These are phyloP conservation scores for Annona cherimola DNA, from an alignment of 164 flowering plant genomes.

Conservation along the genomic window DNA sequence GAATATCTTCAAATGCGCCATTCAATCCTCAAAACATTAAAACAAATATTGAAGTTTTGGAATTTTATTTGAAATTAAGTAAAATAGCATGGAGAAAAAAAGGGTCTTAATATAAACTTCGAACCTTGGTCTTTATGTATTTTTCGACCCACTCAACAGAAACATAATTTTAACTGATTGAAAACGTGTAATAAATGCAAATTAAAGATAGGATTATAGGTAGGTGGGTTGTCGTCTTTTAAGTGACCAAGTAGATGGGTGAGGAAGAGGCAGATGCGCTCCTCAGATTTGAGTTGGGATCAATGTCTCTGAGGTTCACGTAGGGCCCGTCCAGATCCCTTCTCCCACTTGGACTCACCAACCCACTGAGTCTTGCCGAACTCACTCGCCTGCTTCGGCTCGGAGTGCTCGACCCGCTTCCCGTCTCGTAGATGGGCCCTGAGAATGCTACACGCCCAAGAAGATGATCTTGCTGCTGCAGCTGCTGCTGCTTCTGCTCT, in stretches of 20 bases:
- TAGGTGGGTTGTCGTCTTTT: neutral
- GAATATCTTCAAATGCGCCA: too few relatives aligned
- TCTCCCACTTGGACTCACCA: slow-evolving; percentile 32
- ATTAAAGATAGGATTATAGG: too few relatives aligned
- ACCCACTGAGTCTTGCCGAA: slow-evolving; percentile 55
- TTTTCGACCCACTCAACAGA: too few relatives aligned
- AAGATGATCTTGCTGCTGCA: neutral
- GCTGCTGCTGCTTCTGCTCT: neutral
- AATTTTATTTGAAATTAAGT: too few relatives aligned
- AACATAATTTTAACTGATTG: too few relatives aligned
- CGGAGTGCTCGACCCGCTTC: slow-evolving; percentile 58
- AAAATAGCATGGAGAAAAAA: too few relatives aligned
- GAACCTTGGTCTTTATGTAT: too few relatives aligned
- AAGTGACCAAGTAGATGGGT: slow-evolving; percentile 82
- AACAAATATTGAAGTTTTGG: too few relatives aligned
- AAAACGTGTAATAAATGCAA: too few relatives aligned
- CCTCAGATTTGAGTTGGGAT: slow-evolving; percentile 35
- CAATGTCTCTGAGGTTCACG: slow-evolving; percentile 61
- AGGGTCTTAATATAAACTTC: too few relatives aligned
- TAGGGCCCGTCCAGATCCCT: slow-evolving; percentile 56
- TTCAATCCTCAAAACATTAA: too few relatives aligned
- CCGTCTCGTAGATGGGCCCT: slow-evolving; percentile 59
- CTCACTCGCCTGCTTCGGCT: slow-evolving; percentile 40
- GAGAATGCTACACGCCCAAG: slow-evolving; percentile 11
- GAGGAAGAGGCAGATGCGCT: slow-evolving; percentile 44